These are phyloP conservation scores for Middelhovenomyces tepae DNA, from an alignment of 805 yeast genomes.

Conservation along the genomic window DNA sequence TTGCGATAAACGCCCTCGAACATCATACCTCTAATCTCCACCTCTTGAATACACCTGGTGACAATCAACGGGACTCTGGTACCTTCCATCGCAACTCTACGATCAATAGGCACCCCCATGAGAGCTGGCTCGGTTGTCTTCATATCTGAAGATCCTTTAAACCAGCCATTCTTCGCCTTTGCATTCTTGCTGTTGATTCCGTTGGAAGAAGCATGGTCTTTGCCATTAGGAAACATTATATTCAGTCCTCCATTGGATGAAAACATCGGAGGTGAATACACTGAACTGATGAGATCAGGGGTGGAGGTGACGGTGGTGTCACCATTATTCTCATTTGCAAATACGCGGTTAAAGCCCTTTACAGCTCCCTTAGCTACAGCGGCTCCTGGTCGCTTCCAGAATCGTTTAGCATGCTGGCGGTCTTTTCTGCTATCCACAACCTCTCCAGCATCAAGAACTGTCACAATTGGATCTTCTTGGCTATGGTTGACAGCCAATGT, in stretches of 20 bases:
- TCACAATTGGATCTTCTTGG: conserved; percentile 21
- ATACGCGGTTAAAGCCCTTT: conserved; percentile 27
- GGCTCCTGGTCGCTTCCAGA: conserved; percentile 30
- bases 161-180: neutral
- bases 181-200: neutral
- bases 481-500: no score
- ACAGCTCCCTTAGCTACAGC: conserved; percentile 27
- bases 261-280: no score
- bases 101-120: conserved; percentile 49
- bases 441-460: conserved; percentile 21
- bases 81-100: conserved; percentile 54
- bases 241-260: neutral
- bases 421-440: conserved; percentile 14
- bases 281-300: conserved; percentile 6
- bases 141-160: neutral
- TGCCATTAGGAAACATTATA: neutral
- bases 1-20: conserved; percentile 86
- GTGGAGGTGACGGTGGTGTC: conserved; percentile 9
- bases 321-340: conserved; percentile 14
- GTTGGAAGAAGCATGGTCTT: no score
- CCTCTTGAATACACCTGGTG: conserved; percentile 61
- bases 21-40: conserved; percentile 67
- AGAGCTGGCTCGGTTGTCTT: conserved; percentile 20
- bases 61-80: conserved; percentile 62
- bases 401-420: conserved; percentile 17